Evolutionary conservation across 2,329 filamentous ascomycete genomes (phyloP).

Genomic region (Monosporascus sp.): DNA sequence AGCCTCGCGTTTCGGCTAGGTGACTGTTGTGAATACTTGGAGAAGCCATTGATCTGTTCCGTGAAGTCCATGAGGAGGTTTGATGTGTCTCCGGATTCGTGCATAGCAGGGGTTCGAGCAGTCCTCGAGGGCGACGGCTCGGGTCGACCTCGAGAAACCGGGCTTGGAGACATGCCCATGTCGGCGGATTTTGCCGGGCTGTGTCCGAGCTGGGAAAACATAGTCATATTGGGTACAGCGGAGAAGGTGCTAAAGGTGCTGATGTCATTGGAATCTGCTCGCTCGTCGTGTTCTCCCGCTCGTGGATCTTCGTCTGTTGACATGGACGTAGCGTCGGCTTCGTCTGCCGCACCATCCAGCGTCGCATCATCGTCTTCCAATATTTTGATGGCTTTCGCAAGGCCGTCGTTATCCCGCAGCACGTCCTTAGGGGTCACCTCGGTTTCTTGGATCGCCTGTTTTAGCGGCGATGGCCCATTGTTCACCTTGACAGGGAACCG

Average conservation of each 20-base stretch:
- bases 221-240: conserved; percentile 80
- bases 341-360: conserved; percentile 25
- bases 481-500: conserved; percentile 57
- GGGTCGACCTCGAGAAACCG: conserved; percentile 30
- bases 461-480: conserved; percentile 12
- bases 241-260: conserved; percentile 89
- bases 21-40: conserved; percentile 19
- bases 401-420: conserved; percentile 48
- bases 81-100: conserved; percentile 56
- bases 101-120: conserved; percentile 28
- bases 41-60: conserved; percentile 50
- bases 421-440: conserved; percentile 48
- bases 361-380: conserved; percentile 47
- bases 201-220: conserved; percentile 69
- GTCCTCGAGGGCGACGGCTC: conserved; percentile 32
- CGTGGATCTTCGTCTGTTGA: conserved; percentile 24
- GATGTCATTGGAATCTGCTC: conserved; percentile 63
- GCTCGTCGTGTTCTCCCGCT: conserved; percentile 24
- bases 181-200: conserved; percentile 51
- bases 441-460: conserved; percentile 15
- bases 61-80: conserved; percentile 86
- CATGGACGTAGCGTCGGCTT: conserved; percentile 25
- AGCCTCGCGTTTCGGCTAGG: conserved; percentile 33
- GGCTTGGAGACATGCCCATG: conserved; percentile 30
- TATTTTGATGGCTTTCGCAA: conserved; percentile 56